phyloP scores from a whole-genome alignment of 2,329 filamentous ascomycete genomes.

The Fusarium burgessii region DNA sequence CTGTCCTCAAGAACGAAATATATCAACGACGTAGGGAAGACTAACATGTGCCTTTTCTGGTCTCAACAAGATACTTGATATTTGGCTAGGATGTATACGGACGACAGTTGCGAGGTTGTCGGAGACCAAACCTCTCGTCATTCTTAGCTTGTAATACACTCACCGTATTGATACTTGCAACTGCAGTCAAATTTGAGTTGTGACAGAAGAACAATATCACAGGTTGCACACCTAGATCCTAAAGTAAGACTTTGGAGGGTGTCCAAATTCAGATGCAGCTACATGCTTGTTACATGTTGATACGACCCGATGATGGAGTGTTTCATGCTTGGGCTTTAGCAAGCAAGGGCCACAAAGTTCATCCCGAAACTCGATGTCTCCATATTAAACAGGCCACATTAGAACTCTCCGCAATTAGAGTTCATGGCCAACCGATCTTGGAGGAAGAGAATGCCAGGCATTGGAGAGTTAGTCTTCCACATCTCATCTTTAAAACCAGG shows the following conservation, averaged over 20 bases:
- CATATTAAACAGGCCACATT: conserved; percentile 38
- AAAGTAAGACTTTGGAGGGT: background rate
- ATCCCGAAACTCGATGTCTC: conserved; percentile 23
- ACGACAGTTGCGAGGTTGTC: background rate
- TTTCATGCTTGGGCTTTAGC: conserved; percentile 13
- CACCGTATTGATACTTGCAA: background rate
- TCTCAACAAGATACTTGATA: background rate
- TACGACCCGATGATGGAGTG: conserved; percentile 1
- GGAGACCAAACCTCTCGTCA: background rate
- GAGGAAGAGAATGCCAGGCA: background rate
- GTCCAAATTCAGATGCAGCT: conserved; percentile 1
- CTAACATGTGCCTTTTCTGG: background rate
- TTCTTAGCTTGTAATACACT: background rate
- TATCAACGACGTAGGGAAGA: background rate
- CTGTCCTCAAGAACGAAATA: background rate
- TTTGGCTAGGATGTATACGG: background rate
- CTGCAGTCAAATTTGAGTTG: conserved; percentile 9
- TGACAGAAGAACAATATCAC: conserved; percentile 1
- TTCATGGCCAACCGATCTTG: background rate
- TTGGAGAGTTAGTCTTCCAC: background rate
- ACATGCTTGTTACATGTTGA: conserved; percentile 12
- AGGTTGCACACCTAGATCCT: background rate
- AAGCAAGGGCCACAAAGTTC: conserved; percentile 22
- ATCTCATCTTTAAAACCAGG: background rate
- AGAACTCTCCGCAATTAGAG: conserved; percentile 3